phyloP scores from a whole-genome alignment of 1,139 yeast species.

The Kodamaea derodonti region DNA sequence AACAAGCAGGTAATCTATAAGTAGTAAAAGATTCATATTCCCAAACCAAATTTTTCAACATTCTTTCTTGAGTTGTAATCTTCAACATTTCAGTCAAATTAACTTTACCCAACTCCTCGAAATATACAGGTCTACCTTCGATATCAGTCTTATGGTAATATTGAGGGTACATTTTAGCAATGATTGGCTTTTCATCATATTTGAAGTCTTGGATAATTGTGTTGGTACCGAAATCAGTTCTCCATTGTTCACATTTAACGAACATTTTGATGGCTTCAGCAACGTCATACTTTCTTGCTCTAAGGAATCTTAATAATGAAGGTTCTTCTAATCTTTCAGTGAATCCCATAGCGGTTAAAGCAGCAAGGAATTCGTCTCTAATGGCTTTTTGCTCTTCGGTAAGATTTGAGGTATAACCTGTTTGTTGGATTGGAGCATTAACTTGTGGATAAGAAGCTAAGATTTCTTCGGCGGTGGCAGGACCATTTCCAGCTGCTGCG shows the following conservation, averaged over 20 bases:
- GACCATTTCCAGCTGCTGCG: neutral
- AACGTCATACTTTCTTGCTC: constrained; percentile 93
- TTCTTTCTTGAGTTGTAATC: constrained; percentile 91
- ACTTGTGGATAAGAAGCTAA: constrained; percentile 64
- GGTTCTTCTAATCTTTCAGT: constrained; percentile 81
- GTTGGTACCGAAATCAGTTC: constrained; percentile 80
- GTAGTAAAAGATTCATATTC: constrained; percentile 89
- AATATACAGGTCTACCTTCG: constrained; percentile 94
- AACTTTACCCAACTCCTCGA: constrained; percentile 90
- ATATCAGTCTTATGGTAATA: constrained; percentile 95
- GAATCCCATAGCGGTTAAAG: constrained; percentile 62
- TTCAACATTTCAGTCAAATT: constrained; percentile 88
- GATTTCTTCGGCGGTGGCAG: constrained; percentile 15
- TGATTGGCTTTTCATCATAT: constrained; percentile 85
- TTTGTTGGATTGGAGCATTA: constrained; percentile 52
- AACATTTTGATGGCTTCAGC: constrained; percentile 79
- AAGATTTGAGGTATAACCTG: constrained; percentile 83
- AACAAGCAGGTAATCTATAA: constrained; percentile 89
- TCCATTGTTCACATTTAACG: constrained; percentile 86
- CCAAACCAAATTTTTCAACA: constrained; percentile 95
- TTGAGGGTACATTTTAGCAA: constrained; percentile 89
- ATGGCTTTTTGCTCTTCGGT: constrained; percentile 64
- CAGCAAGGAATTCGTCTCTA: constrained; percentile 54
- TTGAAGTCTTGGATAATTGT: constrained; percentile 83
- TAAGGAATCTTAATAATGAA: constrained; percentile 80